Percentiles rank a stretch among this genome's conserved stretches.
phyloP scores from a whole-genome alignment of 768 basidiomycete genomes.

The Phallus indusiatus region DNA sequence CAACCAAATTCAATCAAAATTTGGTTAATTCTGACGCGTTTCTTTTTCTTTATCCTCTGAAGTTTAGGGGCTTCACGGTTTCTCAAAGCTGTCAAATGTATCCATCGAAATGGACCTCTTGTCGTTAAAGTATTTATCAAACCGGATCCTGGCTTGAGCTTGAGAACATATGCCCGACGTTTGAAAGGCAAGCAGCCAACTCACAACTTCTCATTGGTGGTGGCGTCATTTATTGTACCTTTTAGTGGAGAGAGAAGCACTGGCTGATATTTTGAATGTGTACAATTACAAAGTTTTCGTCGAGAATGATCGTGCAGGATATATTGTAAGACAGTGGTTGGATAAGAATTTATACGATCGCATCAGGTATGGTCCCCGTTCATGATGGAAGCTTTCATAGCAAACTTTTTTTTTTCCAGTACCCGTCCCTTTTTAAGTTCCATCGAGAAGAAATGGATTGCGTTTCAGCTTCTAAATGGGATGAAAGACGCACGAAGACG shows the following conservation, averaged over 20 bases:
- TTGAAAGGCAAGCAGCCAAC: slow-evolving; percentile 49
- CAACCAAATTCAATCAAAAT: background rate
- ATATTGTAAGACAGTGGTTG: slow-evolving; percentile 90
- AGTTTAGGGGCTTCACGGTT: slow-evolving; percentile 35
- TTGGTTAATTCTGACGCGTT: background rate
- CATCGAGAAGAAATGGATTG: slow-evolving; percentile 98
- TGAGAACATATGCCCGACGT: slow-evolving; percentile 63
- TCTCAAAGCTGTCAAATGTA: slow-evolving; percentile 81
- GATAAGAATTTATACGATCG: slow-evolving; percentile 93
- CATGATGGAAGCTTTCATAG: background rate
- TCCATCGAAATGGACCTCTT: slow-evolving; percentile 73
- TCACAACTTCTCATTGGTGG: background rate
- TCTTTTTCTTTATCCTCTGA: background rate
- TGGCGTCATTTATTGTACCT: slow-evolving; percentile 1
- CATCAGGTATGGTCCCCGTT: slow-evolving; percentile 66
- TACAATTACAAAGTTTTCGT: slow-evolving; percentile 84
- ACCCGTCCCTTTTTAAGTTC: slow-evolving; percentile 88
- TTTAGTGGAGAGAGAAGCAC: slow-evolving; percentile 75
- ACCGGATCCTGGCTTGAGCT: slow-evolving; percentile 74
- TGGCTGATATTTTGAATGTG: slow-evolving; percentile 79
- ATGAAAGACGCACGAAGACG: slow-evolving; percentile 74
- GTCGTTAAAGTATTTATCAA: slow-evolving; percentile 51
- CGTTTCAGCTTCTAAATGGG: slow-evolving; percentile 83
- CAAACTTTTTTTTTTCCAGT: slow-evolving; percentile 32
- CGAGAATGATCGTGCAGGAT: slow-evolving; percentile 94